These are phyloP conservation scores for Ophiobolus disseminans DNA, from an alignment of 2,329 filamentous ascomycete species.

Conservation along the genomic window DNA sequence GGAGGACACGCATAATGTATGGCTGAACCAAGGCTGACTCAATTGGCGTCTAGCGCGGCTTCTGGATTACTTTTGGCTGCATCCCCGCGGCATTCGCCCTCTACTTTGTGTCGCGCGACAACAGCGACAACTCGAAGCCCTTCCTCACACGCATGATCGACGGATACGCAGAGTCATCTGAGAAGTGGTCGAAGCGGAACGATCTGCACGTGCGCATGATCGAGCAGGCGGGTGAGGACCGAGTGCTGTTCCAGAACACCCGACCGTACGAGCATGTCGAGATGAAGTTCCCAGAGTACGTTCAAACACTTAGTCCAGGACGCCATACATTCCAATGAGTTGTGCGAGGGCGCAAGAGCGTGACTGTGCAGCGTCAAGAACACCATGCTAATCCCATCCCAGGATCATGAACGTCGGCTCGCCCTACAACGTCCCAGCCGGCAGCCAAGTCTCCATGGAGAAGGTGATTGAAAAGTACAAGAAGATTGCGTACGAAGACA, in stretches of 20 bases:
- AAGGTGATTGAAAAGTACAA: slow-evolving; percentile 69
- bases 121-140: slow-evolving; percentile 49
- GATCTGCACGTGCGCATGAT: slow-evolving; percentile 66
- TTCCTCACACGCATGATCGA: slow-evolving; percentile 61
- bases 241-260: slow-evolving; percentile 63
- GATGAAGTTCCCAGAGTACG: slow-evolving; percentile 70
- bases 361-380: too few species aligned
- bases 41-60: slow-evolving; percentile 49
- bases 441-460: slow-evolving; percentile 65
- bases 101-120: slow-evolving; percentile 54
- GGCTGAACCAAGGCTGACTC: slow-evolving; percentile 28
- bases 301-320: slow-evolving; percentile 20
- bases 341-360: too few species aligned
- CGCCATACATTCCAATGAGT: too few species aligned
- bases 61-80: slow-evolving; percentile 55
- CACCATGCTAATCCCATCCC: slow-evolving; percentile 23
- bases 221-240: slow-evolving; percentile 69
- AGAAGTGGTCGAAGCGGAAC: slow-evolving; percentile 63
- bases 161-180: slow-evolving; percentile 62
- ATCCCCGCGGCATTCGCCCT: slow-evolving; percentile 56
- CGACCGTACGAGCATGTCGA: slow-evolving; percentile 58
- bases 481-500: slow-evolving; percentile 62
- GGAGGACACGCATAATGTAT: not conserved
- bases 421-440: slow-evolving; percentile 69
- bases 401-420: slow-evolving; percentile 69